Evolutionary conservation across 2,329 filamentous ascomycete genomes (phyloP).

Genomic region (Blumeria hordei): DNA sequence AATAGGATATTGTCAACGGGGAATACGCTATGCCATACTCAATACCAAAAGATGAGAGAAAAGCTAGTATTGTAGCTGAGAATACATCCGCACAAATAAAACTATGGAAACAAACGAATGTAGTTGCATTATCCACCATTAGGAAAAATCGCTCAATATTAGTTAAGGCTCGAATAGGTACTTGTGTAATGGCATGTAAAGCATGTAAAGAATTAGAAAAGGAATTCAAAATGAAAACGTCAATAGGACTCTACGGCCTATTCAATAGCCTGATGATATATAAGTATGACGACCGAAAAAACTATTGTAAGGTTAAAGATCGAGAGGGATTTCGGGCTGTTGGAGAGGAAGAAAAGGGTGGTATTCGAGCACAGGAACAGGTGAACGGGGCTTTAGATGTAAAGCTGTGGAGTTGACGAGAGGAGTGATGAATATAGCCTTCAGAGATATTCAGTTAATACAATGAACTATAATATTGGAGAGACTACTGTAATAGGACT

Average conservation of each 20-base stretch:
- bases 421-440: no score
- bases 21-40: not conserved
- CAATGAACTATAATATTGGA: no score
- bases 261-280: not conserved
- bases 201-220: not conserved
- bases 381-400: no score
- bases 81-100: not conserved
- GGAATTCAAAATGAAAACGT: not conserved
- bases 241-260: not conserved
- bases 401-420: no score
- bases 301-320: no score
- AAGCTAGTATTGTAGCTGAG: not conserved
- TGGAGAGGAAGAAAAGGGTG: no score
- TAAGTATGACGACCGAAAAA: not conserved
- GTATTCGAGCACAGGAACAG: no score
- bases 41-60: not conserved
- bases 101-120: not conserved
- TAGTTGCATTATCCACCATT: not conserved
- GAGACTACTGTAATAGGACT: no score
- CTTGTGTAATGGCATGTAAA: not conserved
- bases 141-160: not conserved
- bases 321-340: no score
- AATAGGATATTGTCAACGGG: not conserved
- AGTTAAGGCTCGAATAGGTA: not conserved
- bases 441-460: no score